A percentile compares a stretch with the other conserved stretches of the same genome.
These are phyloP conservation scores for Ustilago crameri DNA, from an alignment of 1,284 basidiomycete genomes.

Conservation along the genomic window DNA sequence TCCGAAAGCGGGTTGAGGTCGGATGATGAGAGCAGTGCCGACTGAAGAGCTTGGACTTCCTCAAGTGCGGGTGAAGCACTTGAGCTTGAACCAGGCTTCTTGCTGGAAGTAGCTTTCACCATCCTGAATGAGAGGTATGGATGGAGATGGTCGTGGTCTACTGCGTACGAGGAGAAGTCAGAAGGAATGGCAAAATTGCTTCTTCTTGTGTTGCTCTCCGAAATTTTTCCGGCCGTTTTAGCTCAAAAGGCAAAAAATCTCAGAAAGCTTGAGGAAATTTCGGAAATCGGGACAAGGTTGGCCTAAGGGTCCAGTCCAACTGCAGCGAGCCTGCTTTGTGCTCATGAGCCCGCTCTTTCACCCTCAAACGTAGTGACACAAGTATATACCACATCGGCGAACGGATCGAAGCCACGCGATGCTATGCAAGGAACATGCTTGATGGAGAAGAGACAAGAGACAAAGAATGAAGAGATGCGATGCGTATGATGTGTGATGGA, in stretches of 20 bases:
- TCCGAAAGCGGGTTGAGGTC: constrained; percentile 62
- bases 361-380: no score
- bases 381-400: no score
- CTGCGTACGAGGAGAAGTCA: neutral
- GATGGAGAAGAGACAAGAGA: no score
- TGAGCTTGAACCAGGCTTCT: constrained; percentile 22
- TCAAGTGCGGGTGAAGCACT: constrained; percentile 14
- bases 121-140: constrained; percentile 1
- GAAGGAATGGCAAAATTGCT: neutral
- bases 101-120: constrained; percentile 17
- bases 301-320: no score
- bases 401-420: no score
- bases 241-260: constrained; percentile 7
- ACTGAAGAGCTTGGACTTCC: constrained; percentile 42
- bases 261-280: constrained; percentile 9
- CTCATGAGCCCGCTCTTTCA: no score
- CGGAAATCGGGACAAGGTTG: constrained; percentile 13
- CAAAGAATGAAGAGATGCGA: no score
- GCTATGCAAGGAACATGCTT: no score
- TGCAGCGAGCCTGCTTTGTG: no score
- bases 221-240: constrained; percentile 18
- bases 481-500: no score
- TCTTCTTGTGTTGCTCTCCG: constrained; percentile 1
- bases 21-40: constrained; percentile 46
- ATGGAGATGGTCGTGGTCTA: neutral